Conservation (phyloP, 768 basidiomycete genomes). For the Boletus insuetus region DNA sequence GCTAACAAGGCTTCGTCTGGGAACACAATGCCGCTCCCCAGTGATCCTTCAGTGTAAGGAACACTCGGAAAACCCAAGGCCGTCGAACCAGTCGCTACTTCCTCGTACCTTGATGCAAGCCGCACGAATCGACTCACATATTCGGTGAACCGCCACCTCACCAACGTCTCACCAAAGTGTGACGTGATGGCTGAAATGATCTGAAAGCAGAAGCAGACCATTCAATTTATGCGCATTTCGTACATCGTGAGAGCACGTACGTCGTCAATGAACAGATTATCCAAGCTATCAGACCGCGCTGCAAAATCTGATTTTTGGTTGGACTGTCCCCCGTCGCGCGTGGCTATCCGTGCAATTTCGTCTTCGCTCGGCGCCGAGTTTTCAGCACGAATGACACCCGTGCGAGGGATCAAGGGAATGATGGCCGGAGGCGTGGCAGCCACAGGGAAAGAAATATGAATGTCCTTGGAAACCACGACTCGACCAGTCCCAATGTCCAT, state of each 20-base stretch:
- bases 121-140: slow-evolving; percentile 86
- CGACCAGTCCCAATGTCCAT: slow-evolving; percentile 87
- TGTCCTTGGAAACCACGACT: slow-evolving; percentile 86
- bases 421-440: slow-evolving; percentile 39
- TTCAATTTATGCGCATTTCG: background rate
- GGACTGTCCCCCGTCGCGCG: slow-evolving; percentile 51
- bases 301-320: slow-evolving; percentile 50
- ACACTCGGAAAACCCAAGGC: slow-evolving; percentile 68
- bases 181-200: slow-evolving; percentile 83
- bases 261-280: slow-evolving; percentile 92
- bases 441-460: slow-evolving; percentile 56
- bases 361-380: slow-evolving; percentile 63
- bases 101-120: slow-evolving; percentile 88
- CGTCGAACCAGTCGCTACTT: slow-evolving; percentile 69
- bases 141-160: slow-evolving; percentile 87
- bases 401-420: slow-evolving; percentile 48
- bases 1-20: slow-evolving; percentile 62
- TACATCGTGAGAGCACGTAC: slow-evolving; percentile 45
- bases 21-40: slow-evolving; percentile 85
- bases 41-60: slow-evolving; percentile 41
- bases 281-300: slow-evolving; percentile 59
- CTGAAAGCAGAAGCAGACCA: slow-evolving; percentile 32
- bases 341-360: slow-evolving; percentile 56
- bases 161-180: slow-evolving; percentile 87
- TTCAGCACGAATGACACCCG: slow-evolving; percentile 66